A percentile compares a stretch with the other conserved stretches of the same genome.
These are phyloP conservation scores for Schizophyllum commune DNA, from an alignment of 1,284 basidiomycete species.

Conservation along the genomic window DNA sequence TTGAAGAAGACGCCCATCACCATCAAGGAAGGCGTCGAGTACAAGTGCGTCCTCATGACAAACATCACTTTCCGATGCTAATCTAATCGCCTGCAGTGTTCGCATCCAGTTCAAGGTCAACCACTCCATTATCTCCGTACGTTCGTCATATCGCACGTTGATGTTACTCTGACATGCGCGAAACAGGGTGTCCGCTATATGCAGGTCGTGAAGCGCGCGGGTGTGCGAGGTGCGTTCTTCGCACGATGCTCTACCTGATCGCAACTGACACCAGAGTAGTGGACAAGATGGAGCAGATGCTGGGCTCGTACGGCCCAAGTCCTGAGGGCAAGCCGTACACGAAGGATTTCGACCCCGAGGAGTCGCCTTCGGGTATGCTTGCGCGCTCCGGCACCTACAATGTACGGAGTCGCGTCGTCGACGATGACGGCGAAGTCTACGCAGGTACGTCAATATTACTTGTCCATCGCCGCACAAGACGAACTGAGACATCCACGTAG, in stretches of 20 bases:
- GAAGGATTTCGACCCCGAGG: constrained; percentile 72
- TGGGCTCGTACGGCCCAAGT: constrained; percentile 77
- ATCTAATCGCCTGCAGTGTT: constrained; percentile 38
- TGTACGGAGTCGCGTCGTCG: constrained; percentile 74
- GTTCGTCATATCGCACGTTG: constrained; percentile 13
- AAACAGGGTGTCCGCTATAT: constrained; percentile 75
- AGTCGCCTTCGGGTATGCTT: constrained; percentile 75
- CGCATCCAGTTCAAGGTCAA: constrained; percentile 77
- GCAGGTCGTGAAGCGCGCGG: constrained; percentile 74
- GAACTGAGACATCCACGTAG: constrained; percentile 28
- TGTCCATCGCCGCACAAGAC: not conserved
- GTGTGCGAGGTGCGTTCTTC: constrained; percentile 48
- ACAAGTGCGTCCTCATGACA: constrained; percentile 43
- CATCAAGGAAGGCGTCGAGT: constrained; percentile 83
- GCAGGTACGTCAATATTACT: constrained; percentile 45
- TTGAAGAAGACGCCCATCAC: constrained; percentile 64
- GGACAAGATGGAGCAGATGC: constrained; percentile 86
- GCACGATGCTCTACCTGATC: not conserved
- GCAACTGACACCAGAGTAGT: constrained; percentile 34
- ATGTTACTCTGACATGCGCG: constrained; percentile 5
- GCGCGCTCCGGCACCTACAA: constrained; percentile 72
- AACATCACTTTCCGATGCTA: not conserved
- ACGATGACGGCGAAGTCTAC: constrained; percentile 74
- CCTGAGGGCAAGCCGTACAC: constrained; percentile 50
- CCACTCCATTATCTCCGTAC: constrained; percentile 77